phyloP scores from a whole-genome alignment of 805 yeast genomes.

The Monosporozyma siamensis region DNA sequence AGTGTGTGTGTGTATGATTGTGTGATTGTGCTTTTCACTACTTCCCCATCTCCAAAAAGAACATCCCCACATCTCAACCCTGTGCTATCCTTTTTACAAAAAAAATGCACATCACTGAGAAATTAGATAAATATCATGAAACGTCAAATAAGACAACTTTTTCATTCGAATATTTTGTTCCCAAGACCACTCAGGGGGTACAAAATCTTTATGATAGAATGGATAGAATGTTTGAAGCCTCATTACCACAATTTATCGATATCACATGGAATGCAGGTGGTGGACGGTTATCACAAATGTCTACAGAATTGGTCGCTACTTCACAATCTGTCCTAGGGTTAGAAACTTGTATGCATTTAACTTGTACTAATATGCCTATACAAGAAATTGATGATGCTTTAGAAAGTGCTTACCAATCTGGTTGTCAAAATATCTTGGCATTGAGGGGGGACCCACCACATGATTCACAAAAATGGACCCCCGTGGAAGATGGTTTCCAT shows the following conservation, averaged over 20 bases:
- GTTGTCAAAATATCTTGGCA: constrained; percentile 92
- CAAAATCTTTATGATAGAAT: constrained; percentile 92
- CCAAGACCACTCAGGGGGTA: constrained; percentile 94
- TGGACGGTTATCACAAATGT: constrained; percentile 55
- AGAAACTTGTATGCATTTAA: constrained; percentile 96
- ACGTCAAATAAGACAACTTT: constrained; percentile 50
- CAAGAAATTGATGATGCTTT: constrained; percentile 77
- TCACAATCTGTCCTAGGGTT: constrained; percentile 83
- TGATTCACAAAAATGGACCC: constrained; percentile 35
- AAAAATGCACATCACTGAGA: constrained; percentile 34
- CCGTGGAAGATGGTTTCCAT: constrained; percentile 61
- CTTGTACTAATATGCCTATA: constrained; percentile 90
- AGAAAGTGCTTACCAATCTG: constrained; percentile 74
- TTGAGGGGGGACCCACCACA: constrained; percentile 92
- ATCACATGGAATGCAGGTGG: constrained; percentile 99
- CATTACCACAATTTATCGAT: constrained; percentile 82
- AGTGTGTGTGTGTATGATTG: no score
- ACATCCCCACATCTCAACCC: no score
- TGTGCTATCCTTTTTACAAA: no score
- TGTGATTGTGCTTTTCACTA: no score
- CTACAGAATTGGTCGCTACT: constrained; percentile 87
- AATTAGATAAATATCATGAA: constrained; percentile 28
- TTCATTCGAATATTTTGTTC: constrained; percentile 95
- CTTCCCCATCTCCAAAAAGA: background rate
- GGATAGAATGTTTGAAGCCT: constrained; percentile 89